A percentile compares a stretch with the other conserved stretches of the same genome.
phyloP scores from a whole-genome alignment of 176 grass and related monocot genomes.

The Oryza longistaminata region DNA sequence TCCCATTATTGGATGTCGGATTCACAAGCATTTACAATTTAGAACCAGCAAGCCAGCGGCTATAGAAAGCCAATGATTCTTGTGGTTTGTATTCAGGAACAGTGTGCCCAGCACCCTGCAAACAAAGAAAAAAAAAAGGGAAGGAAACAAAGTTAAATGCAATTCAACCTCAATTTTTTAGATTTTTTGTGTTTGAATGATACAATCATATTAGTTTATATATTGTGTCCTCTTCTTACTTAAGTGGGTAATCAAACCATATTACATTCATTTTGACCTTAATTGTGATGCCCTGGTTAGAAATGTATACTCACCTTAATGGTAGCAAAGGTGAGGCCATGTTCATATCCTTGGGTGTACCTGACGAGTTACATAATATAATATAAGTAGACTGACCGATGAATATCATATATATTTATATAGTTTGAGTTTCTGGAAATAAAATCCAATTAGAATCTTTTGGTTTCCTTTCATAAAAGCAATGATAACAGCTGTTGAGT shows the following conservation, averaged over 20 bases:
- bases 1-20: conserved; percentile 6
- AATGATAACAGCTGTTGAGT: neutral
- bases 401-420: neutral
- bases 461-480: neutral
- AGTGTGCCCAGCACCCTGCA: conserved; percentile 86
- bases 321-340: conserved; percentile 80
- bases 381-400: neutral
- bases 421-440: neutral
- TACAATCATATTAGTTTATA: neutral
- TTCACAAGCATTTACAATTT: conserved; percentile 48
- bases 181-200: neutral
- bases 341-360: conserved; percentile 80
- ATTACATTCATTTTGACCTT: neutral
- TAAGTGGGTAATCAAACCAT: neutral
- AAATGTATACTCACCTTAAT: conserved; percentile 65
- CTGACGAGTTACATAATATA: conserved; percentile 47
- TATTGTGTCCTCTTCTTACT: neutral
- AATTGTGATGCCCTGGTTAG: neutral
- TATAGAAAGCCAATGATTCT: conserved; percentile 80
- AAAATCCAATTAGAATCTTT: neutral
- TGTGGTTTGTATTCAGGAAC: conserved; percentile 92
- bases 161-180: neutral
- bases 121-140: neutral
- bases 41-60: conserved; percentile 59
- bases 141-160: neutral